Base-by-base conservation (phyloP, 2,329 filamentous ascomycete species). In the Daldinia eschscholtzii region DNA sequence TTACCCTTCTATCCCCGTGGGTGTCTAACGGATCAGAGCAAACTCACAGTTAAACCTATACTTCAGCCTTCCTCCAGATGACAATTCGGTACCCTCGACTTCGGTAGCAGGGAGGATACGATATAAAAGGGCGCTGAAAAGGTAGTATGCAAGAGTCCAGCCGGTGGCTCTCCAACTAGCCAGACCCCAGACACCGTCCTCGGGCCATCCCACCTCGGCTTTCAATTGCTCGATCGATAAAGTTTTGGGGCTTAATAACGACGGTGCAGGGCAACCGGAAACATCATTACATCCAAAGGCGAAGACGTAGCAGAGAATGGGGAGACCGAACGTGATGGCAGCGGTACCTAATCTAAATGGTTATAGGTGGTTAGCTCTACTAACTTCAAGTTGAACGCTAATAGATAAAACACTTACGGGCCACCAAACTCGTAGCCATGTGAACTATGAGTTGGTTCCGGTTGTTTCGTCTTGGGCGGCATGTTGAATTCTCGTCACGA, bases 211-310 rank as follows among this genome's bases (percentile, higher is more conserved):
- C 48, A 93, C 88, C 76, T 98, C 93, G 62, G 84, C 79, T 83
- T 95, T 96, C 73, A 98, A 83, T 74, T 88, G 87, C 20, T 91
- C 87, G 55, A 94, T 83, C 46, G 89, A 89, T 67, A 97, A 82
- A 7, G 88, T 91, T 64, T 87, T 89, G 35, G 92, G 94, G 73
- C 87, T 85, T 41, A 97, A 86, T 7, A 95, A 85, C 3, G 92
- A 93, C 3, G 94, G 93, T 2, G 93, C 91, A 53, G 95, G 96
- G 78, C 96, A 98, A 65, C 96, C 95, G 7, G 93, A 91, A 71
- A 97, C 84, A 79, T 98, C 94, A 82, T 98, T 98, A 86, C 95
- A 98, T 75, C 91, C 84, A 78, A 98, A 97, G 53, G 90, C 87
- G 77, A 95, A 91, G 74, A 90, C 79, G 81, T 96, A 97, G 74